A percentile compares a stretch with the other conserved stretches of the same genome.
phyloP scores from a whole-genome alignment of 768 basidiomycete species.

The Holtermanniella nyarrowii region DNA sequence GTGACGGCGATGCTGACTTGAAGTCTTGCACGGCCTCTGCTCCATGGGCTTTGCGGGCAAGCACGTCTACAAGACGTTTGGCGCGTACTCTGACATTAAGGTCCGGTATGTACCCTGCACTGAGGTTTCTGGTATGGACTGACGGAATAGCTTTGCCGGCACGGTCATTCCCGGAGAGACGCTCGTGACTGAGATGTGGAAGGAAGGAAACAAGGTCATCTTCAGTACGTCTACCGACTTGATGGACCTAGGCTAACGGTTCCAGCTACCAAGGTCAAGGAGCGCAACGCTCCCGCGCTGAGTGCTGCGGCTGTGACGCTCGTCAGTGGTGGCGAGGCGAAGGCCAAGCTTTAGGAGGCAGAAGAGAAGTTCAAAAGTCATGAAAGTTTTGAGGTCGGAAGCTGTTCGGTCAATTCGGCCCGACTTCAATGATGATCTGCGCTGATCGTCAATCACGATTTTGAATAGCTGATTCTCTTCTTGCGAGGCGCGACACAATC shows the following conservation, averaged over 20 bases:
- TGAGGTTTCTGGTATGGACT: no score
- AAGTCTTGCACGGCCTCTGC: slow-evolving; percentile 58
- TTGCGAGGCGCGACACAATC: no score
- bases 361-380: no score
- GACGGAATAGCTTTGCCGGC: slow-evolving; percentile 65
- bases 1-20: slow-evolving; percentile 49
- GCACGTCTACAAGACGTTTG: slow-evolving; percentile 79
- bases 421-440: no score
- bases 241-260: slow-evolving; percentile 2
- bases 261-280: slow-evolving; percentile 78
- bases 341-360: slow-evolving; percentile 47
- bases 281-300: slow-evolving; percentile 61
- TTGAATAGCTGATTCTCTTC: no score
- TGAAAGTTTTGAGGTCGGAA: no score
- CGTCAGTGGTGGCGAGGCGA: slow-evolving; percentile 43
- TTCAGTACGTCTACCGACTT: slow-evolving; percentile 57
- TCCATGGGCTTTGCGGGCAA: slow-evolving; percentile 87
- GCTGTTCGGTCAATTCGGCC: no score
- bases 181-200: slow-evolving; percentile 96
- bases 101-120: slow-evolving; percentile 50
- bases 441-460: no score
- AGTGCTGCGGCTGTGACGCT: slow-evolving; percentile 71
- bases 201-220: slow-evolving; percentile 77
- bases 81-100: slow-evolving; percentile 84
- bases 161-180: slow-evolving; percentile 94